phyloP scores from a whole-genome alignment of 805 yeast species.

The Yarrowia sp. region DNA sequence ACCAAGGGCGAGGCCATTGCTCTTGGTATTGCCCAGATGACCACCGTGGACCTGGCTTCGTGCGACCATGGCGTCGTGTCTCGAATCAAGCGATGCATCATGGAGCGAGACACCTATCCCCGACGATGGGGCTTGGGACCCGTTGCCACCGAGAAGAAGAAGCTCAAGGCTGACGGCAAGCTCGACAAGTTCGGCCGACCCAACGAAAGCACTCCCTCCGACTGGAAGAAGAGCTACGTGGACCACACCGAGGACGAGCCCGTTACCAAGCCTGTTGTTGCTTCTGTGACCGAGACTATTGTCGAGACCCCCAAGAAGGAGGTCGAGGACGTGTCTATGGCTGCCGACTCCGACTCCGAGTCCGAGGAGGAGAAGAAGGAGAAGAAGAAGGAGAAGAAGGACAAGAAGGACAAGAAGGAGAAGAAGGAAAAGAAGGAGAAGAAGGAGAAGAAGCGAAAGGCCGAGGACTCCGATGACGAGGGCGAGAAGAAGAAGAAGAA shows the following conservation, averaged over 20 bases:
- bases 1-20: conserved; percentile 99
- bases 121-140: conserved; percentile 99
- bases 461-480: conserved; percentile 29
- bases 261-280: conserved; percentile 29
- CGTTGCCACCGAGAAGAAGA: conserved; percentile 97
- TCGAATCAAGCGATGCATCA: conserved; percentile 96
- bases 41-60: conserved; percentile 91
- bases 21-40: conserved; percentile 97
- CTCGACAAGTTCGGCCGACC: conserved; percentile 92
- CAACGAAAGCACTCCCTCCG: conserved; percentile 89
- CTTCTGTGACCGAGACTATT: conserved; percentile 37
- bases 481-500: conserved; percentile 30
- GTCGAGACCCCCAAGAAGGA: conserved; percentile 27
- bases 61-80: conserved; percentile 99
- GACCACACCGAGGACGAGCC: conserved; percentile 47
- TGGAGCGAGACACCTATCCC: conserved; percentile 99
- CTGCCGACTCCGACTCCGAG: conserved; percentile 34
- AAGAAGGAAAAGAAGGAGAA: conserved; percentile 53
- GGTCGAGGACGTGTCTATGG: conserved; percentile 41
- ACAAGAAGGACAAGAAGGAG: conserved; percentile 55
- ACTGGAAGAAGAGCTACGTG: conserved; percentile 84
- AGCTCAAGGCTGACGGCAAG: conserved; percentile 94
- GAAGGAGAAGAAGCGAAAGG: conserved; percentile 34
- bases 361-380: conserved; percentile 55
- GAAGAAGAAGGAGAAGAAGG: conserved; percentile 51